These are phyloP conservation scores for Zygoascus sp. DNA, from an alignment of 1,139 yeast species.

Conservation along the genomic window DNA sequence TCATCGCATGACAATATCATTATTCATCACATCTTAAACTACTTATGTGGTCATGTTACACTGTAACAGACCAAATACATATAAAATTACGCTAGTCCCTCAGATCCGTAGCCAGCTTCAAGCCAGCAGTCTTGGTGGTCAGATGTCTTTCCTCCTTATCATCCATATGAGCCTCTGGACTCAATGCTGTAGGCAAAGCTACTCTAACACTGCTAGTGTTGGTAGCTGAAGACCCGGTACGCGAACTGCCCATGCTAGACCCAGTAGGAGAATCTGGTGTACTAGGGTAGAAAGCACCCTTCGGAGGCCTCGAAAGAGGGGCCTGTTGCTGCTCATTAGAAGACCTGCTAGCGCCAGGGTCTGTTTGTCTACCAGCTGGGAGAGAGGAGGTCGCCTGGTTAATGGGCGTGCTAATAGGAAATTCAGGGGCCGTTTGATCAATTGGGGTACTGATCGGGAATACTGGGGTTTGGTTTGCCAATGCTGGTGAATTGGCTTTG, in stretches of 20 bases:
- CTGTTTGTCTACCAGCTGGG: conserved; percentile 3
- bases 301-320: neutral
- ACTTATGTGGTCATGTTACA: neutral
- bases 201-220: conserved; percentile 20
- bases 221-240: conserved; percentile 28
- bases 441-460: conserved; percentile 11
- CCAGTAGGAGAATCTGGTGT: conserved; percentile 26
- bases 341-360: conserved; percentile 3
- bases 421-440: neutral
- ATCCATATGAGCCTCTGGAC: conserved; percentile 11
- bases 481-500: conserved; percentile 11
- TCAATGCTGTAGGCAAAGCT: conserved; percentile 11
- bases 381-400: neutral
- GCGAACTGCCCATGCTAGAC: conserved; percentile 25
- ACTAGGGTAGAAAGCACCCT: conserved; percentile 16
- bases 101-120: conserved; percentile 26
- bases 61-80: neutral
- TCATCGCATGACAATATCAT: conserved; percentile 1
- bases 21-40: neutral
- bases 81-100: conserved; percentile 13
- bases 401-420: neutral
- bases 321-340: conserved; percentile 4
- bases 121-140: conserved; percentile 29
- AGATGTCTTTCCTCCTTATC: conserved; percentile 21
- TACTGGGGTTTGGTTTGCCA: conserved; percentile 4